Percentiles rank a stretch among this genome's conserved stretches.
These are phyloP conservation scores for Neopestalotiopsis sp. DNA, from an alignment of 2,329 filamentous ascomycete species.

Conservation along the genomic window DNA sequence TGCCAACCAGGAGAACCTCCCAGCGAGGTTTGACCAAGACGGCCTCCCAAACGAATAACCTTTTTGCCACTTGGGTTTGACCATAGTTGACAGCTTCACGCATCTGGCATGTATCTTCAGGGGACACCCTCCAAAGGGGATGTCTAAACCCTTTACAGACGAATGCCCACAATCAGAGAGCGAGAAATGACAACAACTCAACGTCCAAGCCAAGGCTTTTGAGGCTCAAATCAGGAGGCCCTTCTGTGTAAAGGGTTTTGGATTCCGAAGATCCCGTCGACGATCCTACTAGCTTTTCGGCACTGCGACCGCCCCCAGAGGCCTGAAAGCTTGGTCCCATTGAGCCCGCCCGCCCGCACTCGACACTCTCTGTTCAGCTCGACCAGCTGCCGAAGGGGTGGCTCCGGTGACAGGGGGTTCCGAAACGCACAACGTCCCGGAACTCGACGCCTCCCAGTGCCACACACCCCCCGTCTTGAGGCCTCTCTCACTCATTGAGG, in stretches of 20 bases:
- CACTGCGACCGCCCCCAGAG: neutral
- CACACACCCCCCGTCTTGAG: neutral
- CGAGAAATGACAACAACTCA: neutral
- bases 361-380: neutral
- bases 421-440: slow-evolving; percentile 20
- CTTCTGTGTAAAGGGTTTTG: neutral
- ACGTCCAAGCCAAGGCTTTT: neutral
- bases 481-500: neutral
- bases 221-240: neutral
- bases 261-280: slow-evolving; percentile 8
- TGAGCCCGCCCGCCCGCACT: neutral
- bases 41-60: neutral
- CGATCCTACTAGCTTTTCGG: slow-evolving; percentile 3
- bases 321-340: neutral
- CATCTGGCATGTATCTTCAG: neutral
- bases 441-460: neutral
- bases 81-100: neutral
- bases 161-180: neutral
- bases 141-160: neutral
- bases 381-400: slow-evolving; percentile 5
- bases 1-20: neutral
- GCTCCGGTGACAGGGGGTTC: slow-evolving; percentile 15
- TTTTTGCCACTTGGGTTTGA: neutral
- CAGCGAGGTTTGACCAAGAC: neutral
- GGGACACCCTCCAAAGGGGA: neutral